Evolutionary conservation across 2,329 filamentous ascomycete species (phyloP), one percentile per base, ranked within the genome.

Genomic region (Pseudopyrenochaeta lycopersici): DNA sequence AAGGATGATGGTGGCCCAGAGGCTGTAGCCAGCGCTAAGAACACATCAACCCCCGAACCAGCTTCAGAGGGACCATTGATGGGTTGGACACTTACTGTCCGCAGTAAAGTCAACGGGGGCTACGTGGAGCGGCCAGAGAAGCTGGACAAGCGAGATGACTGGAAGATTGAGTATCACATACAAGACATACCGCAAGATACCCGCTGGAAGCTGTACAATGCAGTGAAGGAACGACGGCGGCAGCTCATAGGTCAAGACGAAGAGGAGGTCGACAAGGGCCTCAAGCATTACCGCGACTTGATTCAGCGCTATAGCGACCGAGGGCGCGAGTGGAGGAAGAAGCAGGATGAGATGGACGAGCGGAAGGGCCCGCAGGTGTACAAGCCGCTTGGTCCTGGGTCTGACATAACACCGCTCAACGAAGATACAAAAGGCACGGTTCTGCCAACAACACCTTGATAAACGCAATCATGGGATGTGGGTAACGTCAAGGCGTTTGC

Each of bases 101-200:
- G 85, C 60, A 95, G 90, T 78, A 85, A 84, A 59, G 84, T 96
- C 48, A 89, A 95, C 67, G 88, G 84, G 15, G 48, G 78, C 11
- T 83, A 84, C 48, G 85, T 91, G 1, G 69, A 78, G 0, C 87
- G 92, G 2, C 90, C 92, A 0, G 60, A 76, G 1, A 63, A 80
- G 0, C 71, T 88, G 40, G 73, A 46, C 0, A 29, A 65, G 12
- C 17, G 65, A 0, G 82, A 86, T 60, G 67, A 78, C 7, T 97
- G 93, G 93, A 73, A 78, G 0, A 79, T 97, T n/a, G 86, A 95
- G 64, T 97, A 96, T 75, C 82, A 87, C 31, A 77, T 97, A 42
- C 82, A 84, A 40, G 89, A 93, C 60, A 78, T 75, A 7, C 46
- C 56, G 1, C 43, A 55, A 10, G 46, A 46, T 2, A 47, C 47